Conservation (phyloP, 495 filamentous ascomycete genomes). For the Xylaria castorea region DNA sequence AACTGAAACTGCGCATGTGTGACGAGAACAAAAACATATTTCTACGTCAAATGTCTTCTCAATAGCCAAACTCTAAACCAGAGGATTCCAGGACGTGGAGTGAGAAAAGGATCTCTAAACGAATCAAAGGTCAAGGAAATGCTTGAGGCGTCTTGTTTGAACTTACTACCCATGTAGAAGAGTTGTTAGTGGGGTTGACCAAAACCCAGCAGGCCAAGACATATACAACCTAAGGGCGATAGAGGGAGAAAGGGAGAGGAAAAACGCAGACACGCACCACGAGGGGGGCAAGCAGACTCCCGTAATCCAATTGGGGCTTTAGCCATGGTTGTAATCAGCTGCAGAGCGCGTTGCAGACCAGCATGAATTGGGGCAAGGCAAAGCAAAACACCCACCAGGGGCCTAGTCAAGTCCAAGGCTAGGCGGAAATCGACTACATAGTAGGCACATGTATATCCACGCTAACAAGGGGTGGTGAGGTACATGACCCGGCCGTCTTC, state of each 20-base stretch:
- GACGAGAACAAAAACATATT: neutral
- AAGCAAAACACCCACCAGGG: constrained; percentile 31
- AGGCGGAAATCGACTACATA: constrained; percentile 2
- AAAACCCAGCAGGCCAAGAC: neutral
- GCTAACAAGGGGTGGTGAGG: constrained; percentile 39
- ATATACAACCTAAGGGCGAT: neutral
- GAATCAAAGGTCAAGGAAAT: neutral
- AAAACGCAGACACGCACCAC: constrained; percentile 28
- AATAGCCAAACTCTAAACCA: constrained; percentile 3
- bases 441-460: constrained; percentile 21
- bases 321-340: constrained; percentile 45
- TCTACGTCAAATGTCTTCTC: neutral
- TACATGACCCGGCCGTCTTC: constrained; percentile 28
- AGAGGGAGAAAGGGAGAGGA: constrained; percentile 29
- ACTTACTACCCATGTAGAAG: neutral
- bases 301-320: constrained; percentile 34
- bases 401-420: constrained; percentile 11
- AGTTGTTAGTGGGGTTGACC: neutral
- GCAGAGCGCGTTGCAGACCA: constrained; percentile 36
- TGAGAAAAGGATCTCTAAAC: neutral
- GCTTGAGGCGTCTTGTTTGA: neutral
- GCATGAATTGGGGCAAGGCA: constrained; percentile 35
- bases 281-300: constrained; percentile 39
- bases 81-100: neutral
- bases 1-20: neutral